A percentile compares a stretch with the other conserved stretches of the same genome.
Conservation (phyloP, 352 stramenopile species). For the Halophytophthora polymorphica region DNA sequence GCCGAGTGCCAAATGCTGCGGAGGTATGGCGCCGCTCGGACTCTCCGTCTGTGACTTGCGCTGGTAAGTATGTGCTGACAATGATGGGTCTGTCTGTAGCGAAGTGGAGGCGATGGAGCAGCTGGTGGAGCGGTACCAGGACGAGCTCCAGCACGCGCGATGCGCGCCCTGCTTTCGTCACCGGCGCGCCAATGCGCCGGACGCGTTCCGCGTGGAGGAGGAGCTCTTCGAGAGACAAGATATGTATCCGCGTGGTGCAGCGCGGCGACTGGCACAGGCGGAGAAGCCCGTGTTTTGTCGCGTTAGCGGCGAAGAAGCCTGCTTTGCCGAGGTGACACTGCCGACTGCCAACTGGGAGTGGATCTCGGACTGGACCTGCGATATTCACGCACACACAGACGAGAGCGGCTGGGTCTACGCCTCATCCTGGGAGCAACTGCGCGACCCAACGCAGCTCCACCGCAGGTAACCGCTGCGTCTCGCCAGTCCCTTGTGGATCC, state of each 20-base stretch:
- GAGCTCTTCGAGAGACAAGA: constrained; percentile 59
- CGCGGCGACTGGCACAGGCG: constrained; percentile 6
- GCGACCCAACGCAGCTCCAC: constrained; percentile 20
- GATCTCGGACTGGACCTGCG: constrained; percentile 46
- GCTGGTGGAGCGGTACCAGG: constrained; percentile 61
- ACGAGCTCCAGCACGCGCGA: constrained; percentile 29
- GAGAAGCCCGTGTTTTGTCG: constrained; percentile 26
- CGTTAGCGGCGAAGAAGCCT: constrained; percentile 25
- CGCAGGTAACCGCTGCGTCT: constrained; percentile 7
- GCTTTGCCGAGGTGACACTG: constrained; percentile 45
- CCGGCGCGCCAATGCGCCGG: constrained; percentile 8
- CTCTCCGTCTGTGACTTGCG: background rate
- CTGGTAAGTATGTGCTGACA: background rate
- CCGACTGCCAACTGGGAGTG: constrained; percentile 60
- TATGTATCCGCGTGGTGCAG: constrained; percentile 31
- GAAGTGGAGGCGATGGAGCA: constrained; percentile 56
- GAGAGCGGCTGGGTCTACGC: constrained; percentile 57
- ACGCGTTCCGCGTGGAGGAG: constrained; percentile 36
- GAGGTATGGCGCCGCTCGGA: constrained; percentile 15
- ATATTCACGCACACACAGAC: constrained; percentile 48
- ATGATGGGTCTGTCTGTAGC: constrained; percentile 15
- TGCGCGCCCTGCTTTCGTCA: background rate
- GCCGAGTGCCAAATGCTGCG: constrained; percentile 31
- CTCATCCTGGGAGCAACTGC: constrained; percentile 27
- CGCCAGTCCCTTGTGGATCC: background rate